These are phyloP conservation scores for Mimosa pudica DNA, from an alignment of 306 rosid genomes.

Conservation along the genomic window DNA sequence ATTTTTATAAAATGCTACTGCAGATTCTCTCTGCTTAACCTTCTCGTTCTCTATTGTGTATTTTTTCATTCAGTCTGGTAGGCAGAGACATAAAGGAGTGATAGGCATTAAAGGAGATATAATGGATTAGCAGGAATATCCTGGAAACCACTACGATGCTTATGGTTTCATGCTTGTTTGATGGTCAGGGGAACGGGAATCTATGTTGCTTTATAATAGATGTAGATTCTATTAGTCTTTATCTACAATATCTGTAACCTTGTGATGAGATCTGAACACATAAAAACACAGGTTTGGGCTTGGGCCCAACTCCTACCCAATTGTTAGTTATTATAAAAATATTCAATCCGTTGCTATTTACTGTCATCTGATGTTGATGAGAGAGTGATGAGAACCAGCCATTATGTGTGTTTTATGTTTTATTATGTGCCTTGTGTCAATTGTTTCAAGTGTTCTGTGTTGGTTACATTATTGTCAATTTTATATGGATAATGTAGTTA, in stretches of 20 bases:
- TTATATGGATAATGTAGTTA: too few relatives aligned
- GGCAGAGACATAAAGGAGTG: not conserved
- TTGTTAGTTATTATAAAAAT: not conserved
- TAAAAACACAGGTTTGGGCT: not conserved
- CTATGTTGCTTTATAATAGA: constrained; percentile 8
- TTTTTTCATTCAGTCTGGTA: not conserved
- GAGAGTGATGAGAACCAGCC: not conserved
- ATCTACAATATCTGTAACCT: not conserved
- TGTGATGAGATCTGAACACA: not conserved
- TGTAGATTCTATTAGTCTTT: not conserved
- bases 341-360: not conserved
- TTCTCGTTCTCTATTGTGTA: constrained; percentile 6
- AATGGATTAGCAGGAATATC: not conserved
- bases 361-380: not conserved
- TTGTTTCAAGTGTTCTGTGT: too few relatives aligned
- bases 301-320: not conserved
- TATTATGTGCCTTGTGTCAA: too few relatives aligned
- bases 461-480: too few relatives aligned
- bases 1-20: constrained; percentile 1
- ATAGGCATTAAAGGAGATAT: not conserved
- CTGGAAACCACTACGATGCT: not conserved
- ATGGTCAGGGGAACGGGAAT: not conserved
- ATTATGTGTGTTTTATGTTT: too few relatives aligned
- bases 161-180: not conserved
- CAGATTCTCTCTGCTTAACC: constrained; percentile 20